Base-by-base conservation (phyloP, 805 yeast genomes). In the Wickerhamomyces tratensis region DNA sequence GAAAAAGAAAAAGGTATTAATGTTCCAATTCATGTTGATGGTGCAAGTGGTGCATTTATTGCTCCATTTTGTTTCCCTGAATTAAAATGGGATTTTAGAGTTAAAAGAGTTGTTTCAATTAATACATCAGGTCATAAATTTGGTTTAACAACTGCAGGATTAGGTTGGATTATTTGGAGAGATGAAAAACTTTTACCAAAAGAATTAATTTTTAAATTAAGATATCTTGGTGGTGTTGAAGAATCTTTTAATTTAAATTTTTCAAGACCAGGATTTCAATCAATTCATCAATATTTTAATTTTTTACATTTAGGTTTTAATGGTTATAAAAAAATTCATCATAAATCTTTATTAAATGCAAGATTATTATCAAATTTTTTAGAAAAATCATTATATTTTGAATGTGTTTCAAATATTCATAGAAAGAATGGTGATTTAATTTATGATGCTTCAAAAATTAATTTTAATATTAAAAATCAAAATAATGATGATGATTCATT, bases 111-210 rank as follows among this genome's bases (percentile, higher is more conserved):
- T 39, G 77, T 74, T 48, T 79, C 89, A 30, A 87, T 88, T 64
- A 89, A 87, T 67, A 76, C 94, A 10, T 84, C 95, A 2, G 96
- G 96, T 45, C 97, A 88, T 67, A 88, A 88, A 65, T 88, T 85
- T 63, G 97, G 97, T 33, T 68, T 88, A 40, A 83, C 89, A 30
- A 77, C 94, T 26, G 95, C 91, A 10, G 97, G 97, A 37, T 71
- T 86, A 41, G 97, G 97, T 42, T 88, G 96, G 96, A 78, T 88
- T 47, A 64, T 88, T 42, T 89, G 95, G 87, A 77, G 80, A 58
- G 78, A 79, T 57, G 67, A 69, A 37, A 51, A 65, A 36, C 72
- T 71, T 55, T 69, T 88, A 48, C 93, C 96, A 25, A 70, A 78
- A 44, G 77, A 76, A 47, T 69, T 88, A 48, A 74, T 82, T 53